Evolutionary conservation across 805 yeast species (phyloP).

Genomic region (Teunomyces panamensis): DNA sequence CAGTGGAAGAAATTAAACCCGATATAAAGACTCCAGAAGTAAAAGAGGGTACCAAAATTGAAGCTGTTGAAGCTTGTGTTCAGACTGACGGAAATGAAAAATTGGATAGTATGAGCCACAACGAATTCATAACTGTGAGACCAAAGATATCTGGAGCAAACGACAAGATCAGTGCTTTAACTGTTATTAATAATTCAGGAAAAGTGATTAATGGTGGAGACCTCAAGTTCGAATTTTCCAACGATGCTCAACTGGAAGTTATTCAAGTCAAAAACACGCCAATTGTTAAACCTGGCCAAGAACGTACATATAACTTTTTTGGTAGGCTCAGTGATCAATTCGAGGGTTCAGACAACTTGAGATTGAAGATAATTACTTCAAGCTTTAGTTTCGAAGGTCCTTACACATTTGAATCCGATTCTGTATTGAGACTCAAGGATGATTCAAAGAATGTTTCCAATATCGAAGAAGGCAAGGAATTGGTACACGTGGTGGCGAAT

Average conservation of each 20-base stretch:
- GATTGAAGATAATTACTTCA: conserved; percentile 17
- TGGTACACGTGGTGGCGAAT: not conserved
- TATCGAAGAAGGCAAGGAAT: not conserved
- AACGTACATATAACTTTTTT: conserved; percentile 24
- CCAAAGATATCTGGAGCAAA: conserved; percentile 16
- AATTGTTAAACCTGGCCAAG: conserved; percentile 22
- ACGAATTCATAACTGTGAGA: conserved; percentile 7
- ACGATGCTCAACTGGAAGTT: conserved; percentile 11
- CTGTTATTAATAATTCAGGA: conserved; percentile 21
- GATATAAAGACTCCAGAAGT: not conserved
- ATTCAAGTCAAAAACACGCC: conserved; percentile 24
- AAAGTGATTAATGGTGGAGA: conserved; percentile 25
- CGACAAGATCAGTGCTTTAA: conserved; percentile 20
- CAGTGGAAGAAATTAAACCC: not conserved
- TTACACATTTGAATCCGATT: conserved; percentile 5
- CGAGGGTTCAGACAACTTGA: conserved; percentile 14
- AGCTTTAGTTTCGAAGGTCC: conserved; percentile 16
- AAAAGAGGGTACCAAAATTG: not conserved
- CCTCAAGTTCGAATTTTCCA: conserved; percentile 25
- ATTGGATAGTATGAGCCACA: not conserved
- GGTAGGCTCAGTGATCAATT: conserved; percentile 15
- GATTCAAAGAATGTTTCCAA: not conserved
- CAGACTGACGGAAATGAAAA: not conserved
- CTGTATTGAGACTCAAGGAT: not conserved
- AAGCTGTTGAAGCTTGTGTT: not conserved